Base-by-base conservation (phyloP, 306 rosid genomes). In the Vigna nakashimae region DNA sequence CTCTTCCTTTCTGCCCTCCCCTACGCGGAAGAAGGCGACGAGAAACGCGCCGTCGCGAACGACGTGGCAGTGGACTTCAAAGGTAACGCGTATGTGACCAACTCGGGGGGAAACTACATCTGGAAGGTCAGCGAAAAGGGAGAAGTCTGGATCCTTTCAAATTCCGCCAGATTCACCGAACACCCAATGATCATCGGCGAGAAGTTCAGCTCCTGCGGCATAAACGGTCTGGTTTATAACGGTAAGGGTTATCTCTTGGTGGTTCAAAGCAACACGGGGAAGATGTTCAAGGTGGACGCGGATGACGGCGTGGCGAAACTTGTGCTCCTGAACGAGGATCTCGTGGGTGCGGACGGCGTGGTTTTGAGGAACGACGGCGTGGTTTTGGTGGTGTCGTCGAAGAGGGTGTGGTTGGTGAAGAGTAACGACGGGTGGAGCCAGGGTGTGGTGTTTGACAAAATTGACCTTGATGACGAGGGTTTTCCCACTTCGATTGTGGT, bases 21-120 rank as follows among this genome's bases (percentile, higher is more conserved):
- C 24, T 8, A 10, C 0, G 65, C 71, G 32, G 49, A 43, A 43
- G 48, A 11, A 63, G 84, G 16, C n/a, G 80, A 50, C 34, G 78
- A 51, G 1, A 1, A 4, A 7, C 82, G 12, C 36, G 40, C 74
- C 5, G 60, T 74, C 55, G 91, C 98, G 2, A 94, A 90, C 86
- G 97, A 43, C 84, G 94, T 94, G 28, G 84, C 94, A 0, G 89
- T 65, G 16, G 93, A 90, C 65, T 79, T 64, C 88, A 75, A 69
- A 6, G 98, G 97, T 9, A 90, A 90, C 88, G 97, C 98, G 4
- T 94, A 85, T 82, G 92, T 92, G 45, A 94, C 98, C 28, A 90
- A 92, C 84, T 51, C 97, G 0, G 86, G 16, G 1, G 89, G 79
- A 3, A 92, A 94, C 78, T 82, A 55, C 86, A 90, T 94, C 80